These are phyloP conservation scores for Colletotrichum melonis DNA, from an alignment of 2,329 filamentous ascomycete species.

Conservation along the genomic window DNA sequence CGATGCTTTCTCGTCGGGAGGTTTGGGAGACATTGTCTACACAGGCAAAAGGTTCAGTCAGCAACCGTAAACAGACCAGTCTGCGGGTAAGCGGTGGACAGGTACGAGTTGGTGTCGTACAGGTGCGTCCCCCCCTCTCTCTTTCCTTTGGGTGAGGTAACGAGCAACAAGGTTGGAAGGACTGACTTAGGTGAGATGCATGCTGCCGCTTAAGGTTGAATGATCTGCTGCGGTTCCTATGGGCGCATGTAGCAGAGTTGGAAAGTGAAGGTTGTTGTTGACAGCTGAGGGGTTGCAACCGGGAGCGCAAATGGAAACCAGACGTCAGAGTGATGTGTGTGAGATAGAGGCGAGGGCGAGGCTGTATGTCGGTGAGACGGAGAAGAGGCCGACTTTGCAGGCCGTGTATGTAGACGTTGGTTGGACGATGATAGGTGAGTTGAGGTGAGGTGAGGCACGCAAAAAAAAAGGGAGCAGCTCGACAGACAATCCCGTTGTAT, in stretches of 20 bases:
- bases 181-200: constrained; percentile 31
- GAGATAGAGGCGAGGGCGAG: neutral
- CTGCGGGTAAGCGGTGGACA: neutral
- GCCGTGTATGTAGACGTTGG: constrained; percentile 5
- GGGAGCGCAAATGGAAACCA: neutral
- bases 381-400: constrained; percentile 6
- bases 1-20: constrained; percentile 34
- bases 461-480: neutral
- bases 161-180: neutral
- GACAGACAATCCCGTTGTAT: constrained; percentile 15
- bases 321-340: neutral
- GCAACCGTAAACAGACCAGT: neutral
- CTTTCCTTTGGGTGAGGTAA: neutral
- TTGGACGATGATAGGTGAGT: constrained; percentile 7
- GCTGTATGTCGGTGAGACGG: neutral
- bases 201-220: constrained; percentile 30
- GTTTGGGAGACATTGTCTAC: constrained; percentile 36
- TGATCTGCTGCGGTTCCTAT: neutral
- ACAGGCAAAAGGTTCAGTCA: constrained; percentile 3
- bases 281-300: neutral
- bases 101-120: constrained; percentile 5
- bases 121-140: constrained; percentile 23
- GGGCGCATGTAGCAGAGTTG: neutral
- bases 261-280: neutral
- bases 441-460: neutral